These are phyloP conservation scores for Monascus ruber DNA, from an alignment of 2,329 filamentous ascomycete species.

Conservation along the genomic window DNA sequence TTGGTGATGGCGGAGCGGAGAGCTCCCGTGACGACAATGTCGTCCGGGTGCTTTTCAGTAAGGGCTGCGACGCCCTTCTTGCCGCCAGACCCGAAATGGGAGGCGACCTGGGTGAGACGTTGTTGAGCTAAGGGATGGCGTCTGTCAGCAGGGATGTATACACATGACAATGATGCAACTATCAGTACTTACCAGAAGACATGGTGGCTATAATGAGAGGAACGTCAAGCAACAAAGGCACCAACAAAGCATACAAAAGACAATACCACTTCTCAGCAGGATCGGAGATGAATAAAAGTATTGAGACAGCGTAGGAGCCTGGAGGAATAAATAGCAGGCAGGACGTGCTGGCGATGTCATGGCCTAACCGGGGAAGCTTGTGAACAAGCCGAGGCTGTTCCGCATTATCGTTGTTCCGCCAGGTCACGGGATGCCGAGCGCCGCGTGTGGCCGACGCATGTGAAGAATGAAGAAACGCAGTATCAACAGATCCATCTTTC, in stretches of 20 bases:
- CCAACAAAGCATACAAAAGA: neutral
- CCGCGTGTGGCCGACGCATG: conserved; percentile 10
- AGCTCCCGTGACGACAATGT: conserved; percentile 82
- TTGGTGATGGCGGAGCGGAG: conserved; percentile 88
- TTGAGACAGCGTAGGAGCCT: no score
- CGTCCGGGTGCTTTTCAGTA: conserved; percentile 44
- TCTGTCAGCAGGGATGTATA: conserved; percentile 1
- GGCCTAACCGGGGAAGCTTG: conserved; percentile 3
- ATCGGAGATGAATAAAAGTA: no score
- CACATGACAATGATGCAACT: no score
- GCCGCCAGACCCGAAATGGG: conserved; percentile 39
- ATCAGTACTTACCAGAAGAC: conserved; percentile 28
- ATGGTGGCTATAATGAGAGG: conserved; percentile 22
- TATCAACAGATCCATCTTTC: no score
- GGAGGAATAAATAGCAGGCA: no score
- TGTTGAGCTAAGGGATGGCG: conserved; percentile 36
- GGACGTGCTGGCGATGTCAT: no score
- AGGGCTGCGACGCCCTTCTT: conserved; percentile 25
- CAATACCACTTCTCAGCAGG: no score
- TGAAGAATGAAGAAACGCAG: conserved; percentile 1
- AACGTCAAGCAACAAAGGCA: neutral
- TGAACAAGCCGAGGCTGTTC: conserved; percentile 21
- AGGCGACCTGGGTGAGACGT: conserved; percentile 48
- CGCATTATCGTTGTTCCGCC: conserved; percentile 16
- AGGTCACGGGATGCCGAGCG: conserved; percentile 19